phyloP scores from a whole-genome alignment of 192 early-diverging fungal genomes.

The Coemansia biformis region DNA sequence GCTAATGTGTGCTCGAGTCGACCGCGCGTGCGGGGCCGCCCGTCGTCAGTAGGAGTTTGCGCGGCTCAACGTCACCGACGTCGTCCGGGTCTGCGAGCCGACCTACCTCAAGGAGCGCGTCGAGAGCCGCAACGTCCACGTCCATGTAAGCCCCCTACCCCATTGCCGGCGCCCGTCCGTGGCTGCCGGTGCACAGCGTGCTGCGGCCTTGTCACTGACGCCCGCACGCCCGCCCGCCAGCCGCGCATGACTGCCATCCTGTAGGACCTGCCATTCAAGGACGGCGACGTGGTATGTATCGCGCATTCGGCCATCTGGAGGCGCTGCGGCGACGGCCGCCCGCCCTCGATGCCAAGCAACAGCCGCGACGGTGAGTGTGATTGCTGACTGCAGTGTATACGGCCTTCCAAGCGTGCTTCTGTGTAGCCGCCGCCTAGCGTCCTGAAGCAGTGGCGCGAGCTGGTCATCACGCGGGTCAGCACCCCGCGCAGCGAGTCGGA shows the following conservation, averaged over 20 bases:
- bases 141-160: conserved; percentile 52
- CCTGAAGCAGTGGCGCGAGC: conserved; percentile 58
- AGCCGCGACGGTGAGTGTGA: too few relatives aligned
- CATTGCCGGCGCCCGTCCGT: not conserved
- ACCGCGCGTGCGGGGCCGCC: too few relatives aligned
- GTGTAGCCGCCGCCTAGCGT: conserved; percentile 52
- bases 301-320: too few relatives aligned
- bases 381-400: too few relatives aligned
- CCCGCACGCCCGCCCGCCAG: too few relatives aligned
- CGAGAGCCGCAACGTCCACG: conserved; percentile 57
- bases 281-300: conserved; percentile 85
- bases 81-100: conserved; percentile 88
- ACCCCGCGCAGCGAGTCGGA: conserved; percentile 5
- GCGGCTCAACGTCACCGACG: conserved; percentile 69
- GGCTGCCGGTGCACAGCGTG: not conserved
- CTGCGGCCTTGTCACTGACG: too few relatives aligned
- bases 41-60: conserved; percentile 72
- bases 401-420: too few relatives aligned
- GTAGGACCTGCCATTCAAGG: conserved; percentile 79
- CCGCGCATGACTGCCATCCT: not conserved
- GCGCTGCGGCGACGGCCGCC: too few relatives aligned
- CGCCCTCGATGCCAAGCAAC: too few relatives aligned
- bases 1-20: not conserved
- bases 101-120: conserved; percentile 67
- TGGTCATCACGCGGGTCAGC: conserved; percentile 57